Conservation (phyloP, 148 eudicot species). For the Rhododendron ferrugineum region DNA sequence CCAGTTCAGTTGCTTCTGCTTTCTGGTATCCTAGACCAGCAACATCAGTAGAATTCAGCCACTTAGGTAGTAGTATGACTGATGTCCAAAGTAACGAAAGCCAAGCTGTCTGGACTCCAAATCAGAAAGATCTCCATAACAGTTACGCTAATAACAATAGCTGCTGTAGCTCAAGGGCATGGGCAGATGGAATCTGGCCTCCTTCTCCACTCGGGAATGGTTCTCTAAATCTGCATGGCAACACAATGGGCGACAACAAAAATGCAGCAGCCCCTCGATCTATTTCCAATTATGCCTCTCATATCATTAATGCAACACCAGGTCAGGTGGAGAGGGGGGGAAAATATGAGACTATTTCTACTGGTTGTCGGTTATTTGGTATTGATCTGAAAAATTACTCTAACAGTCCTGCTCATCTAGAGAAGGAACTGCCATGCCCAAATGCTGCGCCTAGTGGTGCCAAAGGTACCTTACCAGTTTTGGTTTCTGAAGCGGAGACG, state of each 20-base stretch:
- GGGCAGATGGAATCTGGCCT: slow-evolving; percentile 34
- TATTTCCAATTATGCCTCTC: slow-evolving; percentile 22
- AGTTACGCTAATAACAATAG: slow-evolving; percentile 8
- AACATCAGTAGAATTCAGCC: slow-evolving; percentile 25
- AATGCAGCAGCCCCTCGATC: slow-evolving; percentile 18
- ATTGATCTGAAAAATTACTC: slow-evolving; percentile 46
- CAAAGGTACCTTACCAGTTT: slow-evolving; percentile 1
- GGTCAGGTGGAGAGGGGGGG: slow-evolving; percentile 29
- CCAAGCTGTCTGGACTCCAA: slow-evolving; percentile 17
- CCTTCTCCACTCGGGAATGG: slow-evolving; percentile 22
- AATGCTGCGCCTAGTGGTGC: slow-evolving; percentile 6
- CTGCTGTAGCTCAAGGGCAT: slow-evolving; percentile 22
- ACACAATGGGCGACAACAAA: slow-evolving; percentile 24
- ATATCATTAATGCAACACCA: slow-evolving; percentile 8
- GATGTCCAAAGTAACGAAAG: slow-evolving; percentile 25
- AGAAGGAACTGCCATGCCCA: slow-evolving; percentile 15
- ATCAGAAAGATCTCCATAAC: slow-evolving; percentile 11
- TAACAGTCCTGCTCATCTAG: slow-evolving; percentile 4
- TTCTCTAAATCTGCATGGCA: slow-evolving; percentile 29
- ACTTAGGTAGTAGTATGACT: slow-evolving; percentile 11
- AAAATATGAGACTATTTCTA: slow-evolving; percentile 28
- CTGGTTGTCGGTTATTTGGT: slow-evolving; percentile 72
- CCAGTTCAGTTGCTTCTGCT: slow-evolving; percentile 28
- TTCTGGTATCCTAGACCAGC: slow-evolving; percentile 48
- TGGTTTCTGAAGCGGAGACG: slow-evolving; percentile 20